Percentiles rank a stretch among this genome's conserved stretches.
phyloP scores from a whole-genome alignment of 1,284 basidiomycete species.

The Ceraceosorus guamensis region DNA sequence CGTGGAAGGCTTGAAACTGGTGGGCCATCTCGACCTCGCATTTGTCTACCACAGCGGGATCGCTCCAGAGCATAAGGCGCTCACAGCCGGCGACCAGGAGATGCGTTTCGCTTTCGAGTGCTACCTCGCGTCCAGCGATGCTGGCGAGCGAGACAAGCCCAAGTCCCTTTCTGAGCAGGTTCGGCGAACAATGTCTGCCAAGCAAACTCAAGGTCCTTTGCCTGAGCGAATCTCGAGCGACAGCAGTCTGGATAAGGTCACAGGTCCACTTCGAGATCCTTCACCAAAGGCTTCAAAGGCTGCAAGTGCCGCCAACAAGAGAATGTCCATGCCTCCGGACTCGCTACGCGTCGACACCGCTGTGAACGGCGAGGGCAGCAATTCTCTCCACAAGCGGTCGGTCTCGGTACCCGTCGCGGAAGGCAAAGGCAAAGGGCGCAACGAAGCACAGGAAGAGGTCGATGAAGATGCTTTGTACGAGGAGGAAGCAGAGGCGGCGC shows the following conservation, averaged over 20 bases:
- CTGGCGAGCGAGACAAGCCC: conserved; percentile 23
- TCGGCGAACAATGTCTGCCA: too few species aligned
- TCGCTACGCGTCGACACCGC: background rate
- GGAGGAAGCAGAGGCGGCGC: conserved; percentile 9
- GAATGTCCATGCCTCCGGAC: background rate
- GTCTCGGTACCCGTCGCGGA: too few species aligned
- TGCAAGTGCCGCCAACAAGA: too few species aligned
- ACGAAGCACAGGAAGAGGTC: background rate
- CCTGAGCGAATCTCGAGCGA: background rate
- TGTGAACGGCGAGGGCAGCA: too few species aligned
- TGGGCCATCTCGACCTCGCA: conserved; percentile 35
- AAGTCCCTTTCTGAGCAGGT: conserved; percentile 13
- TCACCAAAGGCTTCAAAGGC: too few species aligned
- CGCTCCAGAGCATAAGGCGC: conserved; percentile 23
- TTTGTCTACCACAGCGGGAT: conserved; percentile 33
- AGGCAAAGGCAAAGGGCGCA: background rate
- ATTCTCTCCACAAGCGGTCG: background rate
- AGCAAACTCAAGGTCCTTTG: conserved; percentile 2
- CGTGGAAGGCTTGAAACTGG: conserved; percentile 4
- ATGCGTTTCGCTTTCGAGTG: conserved; percentile 34
- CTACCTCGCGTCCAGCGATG: conserved; percentile 25
- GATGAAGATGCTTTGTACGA: background rate
- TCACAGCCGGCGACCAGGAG: conserved; percentile 31
- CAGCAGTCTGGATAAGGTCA: background rate
- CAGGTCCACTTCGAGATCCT: background rate